Base-by-base conservation (phyloP, 176 grass and related monocot species). In the Eremochloa ophiuroides region DNA sequence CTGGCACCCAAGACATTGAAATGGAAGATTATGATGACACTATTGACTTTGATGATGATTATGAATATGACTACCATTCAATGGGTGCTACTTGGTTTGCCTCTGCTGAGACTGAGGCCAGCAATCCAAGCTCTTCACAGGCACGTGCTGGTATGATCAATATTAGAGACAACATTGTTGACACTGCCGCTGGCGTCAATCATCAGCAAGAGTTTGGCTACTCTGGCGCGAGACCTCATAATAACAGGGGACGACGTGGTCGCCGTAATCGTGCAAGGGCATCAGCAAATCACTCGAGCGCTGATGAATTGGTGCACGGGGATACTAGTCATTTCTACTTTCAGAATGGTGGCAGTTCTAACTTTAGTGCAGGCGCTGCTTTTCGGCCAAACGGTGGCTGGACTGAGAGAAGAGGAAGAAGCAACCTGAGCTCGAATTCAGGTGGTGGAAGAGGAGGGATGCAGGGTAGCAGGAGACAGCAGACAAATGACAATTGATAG, bases 341-440 rank as follows among this genome's bases (percentile, higher is more conserved):
- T 34, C 33, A 34, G 15, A 11, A 29, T 77, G 63, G 25, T 59
- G 62, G 40, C 35, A 69, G 43, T 65, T 44, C 42, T 63, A 67
- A 75, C 27, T 27, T 17, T 61, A 50, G 2, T 53, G 20, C 16
- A 40, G 79, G 73, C 12, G 17, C 15, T 87, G 77, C 85, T 22
- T 72, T 56, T 20, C 42, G 26, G 20, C 73, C 73, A 28, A 51
- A 63, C 6, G 15, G 20, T 71, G 66, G 73, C 34, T 87, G 73
- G 79, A 59, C 42, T 30, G 56, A 71, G 56, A 87, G 85, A 27
- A 56, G 85, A 78, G 85, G 85, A 83, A 87, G 73, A 83, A 87
- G 85, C 80, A 72, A 62, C 43, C 27, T 42, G 66, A 87, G 56
- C 55, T 78, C 66, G 2, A 83, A 56, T 71, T 42, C 78, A 20